phyloP scores from a whole-genome alignment of 139 green algal genomes.

The Chlorella vulgaris region DNA sequence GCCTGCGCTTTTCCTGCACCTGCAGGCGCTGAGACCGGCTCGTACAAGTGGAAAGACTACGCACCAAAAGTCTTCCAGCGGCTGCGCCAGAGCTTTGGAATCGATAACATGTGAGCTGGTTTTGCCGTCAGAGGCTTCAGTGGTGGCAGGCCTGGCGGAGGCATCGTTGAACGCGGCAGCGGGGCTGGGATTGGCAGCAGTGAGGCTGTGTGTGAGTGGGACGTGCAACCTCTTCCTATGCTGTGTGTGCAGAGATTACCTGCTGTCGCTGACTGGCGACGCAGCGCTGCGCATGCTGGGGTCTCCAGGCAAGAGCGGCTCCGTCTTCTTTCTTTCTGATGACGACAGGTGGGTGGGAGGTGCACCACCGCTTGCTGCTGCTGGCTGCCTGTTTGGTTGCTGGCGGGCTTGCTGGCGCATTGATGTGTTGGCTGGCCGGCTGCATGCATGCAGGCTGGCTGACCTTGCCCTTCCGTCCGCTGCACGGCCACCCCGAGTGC shows the following conservation, averaged over 20 bases:
- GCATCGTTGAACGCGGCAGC: too few species aligned
- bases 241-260: slow-evolving; percentile 22
- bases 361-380: not conserved
- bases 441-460: not conserved
- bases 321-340: slow-evolving; percentile 85
- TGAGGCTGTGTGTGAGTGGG: too few species aligned
- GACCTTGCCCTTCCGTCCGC: not conserved
- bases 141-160: not conserved
- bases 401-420: not conserved
- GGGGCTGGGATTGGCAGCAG: too few species aligned
- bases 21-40: slow-evolving; percentile 12
- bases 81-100: slow-evolving; percentile 75
- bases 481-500: too few species aligned
- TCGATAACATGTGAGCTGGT: slow-evolving; percentile 56
- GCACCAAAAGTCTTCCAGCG: slow-evolving; percentile 80
- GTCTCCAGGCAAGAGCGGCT: slow-evolving; percentile 87
- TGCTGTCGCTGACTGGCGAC: slow-evolving; percentile 59
- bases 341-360: slow-evolving; percentile 59
- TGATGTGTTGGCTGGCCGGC: not conserved
- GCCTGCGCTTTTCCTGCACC: not conserved
- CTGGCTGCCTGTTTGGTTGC: too few species aligned
- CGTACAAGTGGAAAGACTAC: slow-evolving; percentile 92
- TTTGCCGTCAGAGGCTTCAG: not conserved
- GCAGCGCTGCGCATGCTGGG: slow-evolving; percentile 89
- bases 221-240: too few species aligned